Percentiles rank a stretch among this genome's conserved stretches.
Conservation (phyloP, 805 yeast genomes). For the Candida germanica region DNA sequence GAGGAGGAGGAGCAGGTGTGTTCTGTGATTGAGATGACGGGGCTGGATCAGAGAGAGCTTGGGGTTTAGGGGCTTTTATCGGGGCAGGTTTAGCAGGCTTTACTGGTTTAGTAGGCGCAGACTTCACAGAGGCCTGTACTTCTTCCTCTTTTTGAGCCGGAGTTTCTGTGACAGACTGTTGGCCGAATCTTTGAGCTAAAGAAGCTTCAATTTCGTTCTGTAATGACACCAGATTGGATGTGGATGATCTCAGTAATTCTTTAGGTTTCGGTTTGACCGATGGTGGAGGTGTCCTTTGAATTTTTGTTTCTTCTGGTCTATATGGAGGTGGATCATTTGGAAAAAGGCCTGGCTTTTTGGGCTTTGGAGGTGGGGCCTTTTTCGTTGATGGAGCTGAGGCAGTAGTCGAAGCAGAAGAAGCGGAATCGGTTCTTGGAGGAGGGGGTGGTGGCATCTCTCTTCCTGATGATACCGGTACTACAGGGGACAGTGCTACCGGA, state of each 20-base stretch:
- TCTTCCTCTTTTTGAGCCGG: neutral
- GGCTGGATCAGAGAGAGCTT: neutral
- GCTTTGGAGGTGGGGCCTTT: constrained; percentile 43
- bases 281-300: constrained; percentile 5
- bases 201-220: constrained; percentile 6
- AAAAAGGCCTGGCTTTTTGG: constrained; percentile 33
- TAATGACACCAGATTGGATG: constrained; percentile 1
- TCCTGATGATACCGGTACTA: too few relatives aligned
- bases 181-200: constrained; percentile 2
- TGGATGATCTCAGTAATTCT: neutral
- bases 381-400: constrained; percentile 3
- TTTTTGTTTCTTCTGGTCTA: constrained; percentile 5
- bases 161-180: neutral
- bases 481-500: too few relatives aligned
- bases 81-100: constrained; percentile 7
- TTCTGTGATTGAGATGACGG: neutral
- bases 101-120: constrained; percentile 6
- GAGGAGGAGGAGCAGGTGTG: constrained; percentile 29
- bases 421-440: constrained; percentile 3
- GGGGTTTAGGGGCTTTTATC: constrained; percentile 11
- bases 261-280: constrained; percentile 5
- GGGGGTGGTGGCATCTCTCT: constrained; percentile 5
- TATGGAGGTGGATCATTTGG: constrained; percentile 23
- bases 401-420: constrained; percentile 6
- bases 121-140: neutral